Percentiles rank a stretch among this genome's conserved stretches.
These are phyloP conservation scores for Soucietia sequanensis DNA, from an alignment of 805 yeast species.

Conservation along the genomic window DNA sequence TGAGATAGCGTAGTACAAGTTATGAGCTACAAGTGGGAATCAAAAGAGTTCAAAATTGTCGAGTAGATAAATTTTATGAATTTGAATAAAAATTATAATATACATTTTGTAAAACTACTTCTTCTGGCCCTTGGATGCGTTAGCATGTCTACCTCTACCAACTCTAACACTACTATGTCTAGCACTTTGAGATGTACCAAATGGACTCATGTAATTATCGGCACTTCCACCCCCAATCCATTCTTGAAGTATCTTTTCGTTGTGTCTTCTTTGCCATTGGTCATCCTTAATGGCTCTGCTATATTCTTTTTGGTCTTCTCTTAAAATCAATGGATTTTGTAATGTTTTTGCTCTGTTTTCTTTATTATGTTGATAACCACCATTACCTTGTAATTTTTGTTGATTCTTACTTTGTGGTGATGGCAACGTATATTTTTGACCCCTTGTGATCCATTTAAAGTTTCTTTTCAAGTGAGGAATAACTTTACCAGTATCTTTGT, in stretches of 20 bases:
- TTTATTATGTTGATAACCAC: constrained; percentile 73
- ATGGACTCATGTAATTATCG: constrained; percentile 86
- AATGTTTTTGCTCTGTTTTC: constrained; percentile 50
- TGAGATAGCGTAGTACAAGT: no score
- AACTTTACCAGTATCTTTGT: constrained; percentile 73
- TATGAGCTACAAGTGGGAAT: no score
- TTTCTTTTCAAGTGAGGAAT: constrained; percentile 87
- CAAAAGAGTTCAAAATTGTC: no score
- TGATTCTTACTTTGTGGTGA: constrained; percentile 83
- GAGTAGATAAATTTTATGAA: no score
- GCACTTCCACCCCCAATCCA: constrained; percentile 97
- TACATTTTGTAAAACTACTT: no score
- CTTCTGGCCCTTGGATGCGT: constrained; percentile 59
- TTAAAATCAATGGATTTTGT: constrained; percentile 54
- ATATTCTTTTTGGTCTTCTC: constrained; percentile 96
- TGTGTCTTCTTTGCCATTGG: constrained; percentile 80
- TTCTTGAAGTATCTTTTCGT: constrained; percentile 79
- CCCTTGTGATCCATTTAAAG: constrained; percentile 92
- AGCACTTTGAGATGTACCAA: constrained; percentile 41
- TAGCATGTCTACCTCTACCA: constrained; percentile 83
- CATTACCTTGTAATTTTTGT: constrained; percentile 71
- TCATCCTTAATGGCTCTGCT: constrained; percentile 83
- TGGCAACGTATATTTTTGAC: constrained; percentile 76
- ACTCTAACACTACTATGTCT: constrained; percentile 67
- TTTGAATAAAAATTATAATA: no score